These are phyloP conservation scores for Leucosporidium creatinivorum DNA, from an alignment of 768 basidiomycete genomes.

Conservation along the genomic window DNA sequence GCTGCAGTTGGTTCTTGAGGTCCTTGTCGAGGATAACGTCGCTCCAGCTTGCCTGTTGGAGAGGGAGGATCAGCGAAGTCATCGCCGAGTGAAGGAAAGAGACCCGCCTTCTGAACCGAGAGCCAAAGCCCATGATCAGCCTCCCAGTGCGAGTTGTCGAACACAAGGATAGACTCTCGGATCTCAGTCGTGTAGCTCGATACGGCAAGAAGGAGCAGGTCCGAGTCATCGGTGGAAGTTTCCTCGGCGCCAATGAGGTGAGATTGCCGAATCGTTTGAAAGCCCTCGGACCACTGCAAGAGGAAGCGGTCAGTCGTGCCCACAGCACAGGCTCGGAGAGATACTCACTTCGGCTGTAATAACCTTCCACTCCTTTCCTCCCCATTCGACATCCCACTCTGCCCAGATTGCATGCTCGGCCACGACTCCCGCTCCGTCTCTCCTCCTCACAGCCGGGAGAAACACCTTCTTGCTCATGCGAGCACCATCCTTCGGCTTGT, in stretches of 20 bases:
- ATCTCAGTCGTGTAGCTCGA: background rate
- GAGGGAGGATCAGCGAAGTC: too few relatives aligned
- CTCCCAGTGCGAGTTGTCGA: background rate
- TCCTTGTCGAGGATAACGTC: constrained; percentile 64
- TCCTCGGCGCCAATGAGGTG: background rate
- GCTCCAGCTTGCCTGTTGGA: constrained; percentile 47
- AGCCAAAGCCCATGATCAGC: constrained; percentile 7
- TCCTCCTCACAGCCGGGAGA: background rate
- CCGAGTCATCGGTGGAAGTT: background rate
- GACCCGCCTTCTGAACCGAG: constrained; percentile 52
- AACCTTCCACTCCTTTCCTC: background rate
- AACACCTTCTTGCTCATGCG: background rate
- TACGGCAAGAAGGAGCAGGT: background rate
- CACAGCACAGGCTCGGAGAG: too few relatives aligned
- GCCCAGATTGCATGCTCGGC: background rate
- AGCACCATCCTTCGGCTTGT: background rate
- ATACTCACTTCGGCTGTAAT: background rate
- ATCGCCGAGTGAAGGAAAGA: too few relatives aligned
- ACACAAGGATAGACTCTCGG: background rate
- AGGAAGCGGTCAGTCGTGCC: background rate
- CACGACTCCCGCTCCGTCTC: background rate
- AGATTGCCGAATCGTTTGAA: background rate
- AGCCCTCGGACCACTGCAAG: background rate
- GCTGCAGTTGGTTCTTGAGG: constrained; percentile 61
- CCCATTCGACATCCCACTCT: background rate